These are phyloP conservation scores for Xeromyces bisporus DNA, from an alignment of 495 filamentous ascomycete genomes.

Conservation along the genomic window DNA sequence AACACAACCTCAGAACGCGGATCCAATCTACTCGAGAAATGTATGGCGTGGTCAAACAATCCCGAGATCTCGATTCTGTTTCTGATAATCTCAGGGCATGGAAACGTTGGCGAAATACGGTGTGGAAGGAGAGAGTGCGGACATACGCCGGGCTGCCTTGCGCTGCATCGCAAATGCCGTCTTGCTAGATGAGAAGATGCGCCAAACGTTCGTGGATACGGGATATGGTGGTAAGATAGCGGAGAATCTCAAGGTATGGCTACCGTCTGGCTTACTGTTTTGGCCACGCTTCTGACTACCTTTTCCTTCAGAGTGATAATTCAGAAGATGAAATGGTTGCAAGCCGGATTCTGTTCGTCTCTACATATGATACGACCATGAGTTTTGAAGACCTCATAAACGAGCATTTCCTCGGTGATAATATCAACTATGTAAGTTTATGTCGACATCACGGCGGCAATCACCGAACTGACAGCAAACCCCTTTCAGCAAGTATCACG, in stretches of 20 bases:
- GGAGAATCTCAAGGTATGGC: constrained; percentile 44
- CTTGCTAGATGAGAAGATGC: constrained; percentile 48
- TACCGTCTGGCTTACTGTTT: too few relatives aligned
- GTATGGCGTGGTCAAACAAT: constrained; percentile 23
- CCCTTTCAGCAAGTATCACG: constrained; percentile 41
- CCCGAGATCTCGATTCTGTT: background rate
- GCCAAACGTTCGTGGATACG: constrained; percentile 70
- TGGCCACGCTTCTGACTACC: too few relatives aligned
- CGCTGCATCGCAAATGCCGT: constrained; percentile 80
- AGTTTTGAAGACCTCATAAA: constrained; percentile 54
- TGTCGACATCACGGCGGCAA: background rate
- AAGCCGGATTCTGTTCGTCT: constrained; percentile 67
- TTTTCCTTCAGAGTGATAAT: constrained; percentile 44
- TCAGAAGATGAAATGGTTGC: constrained; percentile 78
- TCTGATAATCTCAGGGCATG: constrained; percentile 44
- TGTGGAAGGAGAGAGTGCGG: constrained; percentile 40
- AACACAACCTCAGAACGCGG: constrained; percentile 50
- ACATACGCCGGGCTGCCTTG: constrained; percentile 59
- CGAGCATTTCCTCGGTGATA: constrained; percentile 50
- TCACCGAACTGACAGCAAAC: constrained; percentile 5
- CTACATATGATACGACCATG: constrained; percentile 64
- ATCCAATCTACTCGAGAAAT: constrained; percentile 63
- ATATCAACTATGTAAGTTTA: constrained; percentile 38
- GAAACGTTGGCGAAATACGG: constrained; percentile 53
- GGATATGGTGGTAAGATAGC: constrained; percentile 55